A percentile compares a stretch with the other conserved stretches of the same genome.
These are phyloP conservation scores for Pyrenophora graminea DNA, from an alignment of 2,329 filamentous ascomycete genomes.

Conservation along the genomic window DNA sequence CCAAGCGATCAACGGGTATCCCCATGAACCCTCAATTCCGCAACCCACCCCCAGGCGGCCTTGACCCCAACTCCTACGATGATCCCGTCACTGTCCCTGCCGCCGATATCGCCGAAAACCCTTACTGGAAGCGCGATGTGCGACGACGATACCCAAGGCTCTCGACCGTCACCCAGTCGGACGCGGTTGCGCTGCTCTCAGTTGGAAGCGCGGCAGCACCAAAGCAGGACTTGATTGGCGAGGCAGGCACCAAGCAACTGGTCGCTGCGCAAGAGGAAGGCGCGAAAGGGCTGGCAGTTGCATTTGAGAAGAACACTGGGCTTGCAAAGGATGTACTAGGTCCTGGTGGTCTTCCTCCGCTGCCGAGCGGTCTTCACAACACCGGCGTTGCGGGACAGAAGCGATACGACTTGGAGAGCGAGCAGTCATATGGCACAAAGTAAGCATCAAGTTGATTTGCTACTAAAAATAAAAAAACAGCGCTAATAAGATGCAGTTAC, in stretches of 20 bases:
- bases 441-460: conserved; percentile 31
- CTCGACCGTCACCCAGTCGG: conserved; percentile 79
- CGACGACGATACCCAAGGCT: conserved; percentile 81
- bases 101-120: conserved; percentile 85
- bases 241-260: conserved; percentile 73
- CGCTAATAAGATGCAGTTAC: conserved; percentile 41
- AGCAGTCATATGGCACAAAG: conserved; percentile 66
- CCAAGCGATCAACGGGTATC: conserved; percentile 86
- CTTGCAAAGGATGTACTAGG: conserved; percentile 66
- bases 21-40: conserved; percentile 93
- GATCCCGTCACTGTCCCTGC: conserved; percentile 85
- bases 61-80: conserved; percentile 73
- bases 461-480: background rate
- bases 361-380: conserved; percentile 71
- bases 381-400: conserved; percentile 62
- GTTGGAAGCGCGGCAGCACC: conserved; percentile 82
- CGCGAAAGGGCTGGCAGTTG: conserved; percentile 69
- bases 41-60: conserved; percentile 76
- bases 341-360: conserved; percentile 80
- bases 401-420: conserved; percentile 69
- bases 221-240: conserved; percentile 78
- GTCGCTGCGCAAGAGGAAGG: conserved; percentile 77
- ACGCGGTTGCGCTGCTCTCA: conserved; percentile 81
- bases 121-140: conserved; percentile 93
- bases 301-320: conserved; percentile 68